Evolutionary conservation across 2,329 filamentous ascomycete genomes (phyloP).

Genomic region (Aspergillus awamori): DNA sequence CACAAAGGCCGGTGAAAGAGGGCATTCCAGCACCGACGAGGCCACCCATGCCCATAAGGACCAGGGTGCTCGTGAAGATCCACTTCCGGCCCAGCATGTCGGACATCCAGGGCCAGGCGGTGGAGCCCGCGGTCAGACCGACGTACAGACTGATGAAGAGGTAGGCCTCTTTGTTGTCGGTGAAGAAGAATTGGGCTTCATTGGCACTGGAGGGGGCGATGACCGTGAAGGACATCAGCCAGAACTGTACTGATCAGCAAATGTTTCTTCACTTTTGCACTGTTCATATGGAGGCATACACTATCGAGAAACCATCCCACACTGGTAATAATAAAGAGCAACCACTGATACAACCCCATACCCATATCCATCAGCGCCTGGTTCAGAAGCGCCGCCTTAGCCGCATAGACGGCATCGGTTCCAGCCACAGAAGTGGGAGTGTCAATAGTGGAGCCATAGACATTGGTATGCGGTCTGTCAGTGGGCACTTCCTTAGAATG

Average conservation of each 20-base stretch:
- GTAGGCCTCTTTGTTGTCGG: constrained; percentile 19
- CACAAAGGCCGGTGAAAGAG: constrained; percentile 29
- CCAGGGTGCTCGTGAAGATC: constrained; percentile 25
- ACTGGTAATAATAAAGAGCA: constrained; percentile 23
- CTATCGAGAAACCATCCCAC: constrained; percentile 28
- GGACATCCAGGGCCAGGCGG: constrained; percentile 25
- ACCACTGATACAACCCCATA: constrained; percentile 27
- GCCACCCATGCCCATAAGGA: constrained; percentile 24
- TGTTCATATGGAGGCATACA: constrained; percentile 13
- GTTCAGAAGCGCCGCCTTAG: constrained; percentile 21
- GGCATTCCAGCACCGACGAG: constrained; percentile 27
- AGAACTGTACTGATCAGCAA: constrained; percentile 17
- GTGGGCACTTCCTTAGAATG: neutral
- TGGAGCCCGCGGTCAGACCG: constrained; percentile 19
- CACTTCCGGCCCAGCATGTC: constrained; percentile 23
- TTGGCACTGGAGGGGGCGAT: constrained; percentile 23
- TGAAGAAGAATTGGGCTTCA: constrained; percentile 25
- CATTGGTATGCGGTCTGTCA: constrained; percentile 3
- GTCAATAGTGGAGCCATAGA: constrained; percentile 6
- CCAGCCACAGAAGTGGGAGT: neutral
- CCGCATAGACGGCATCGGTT: constrained; percentile 7
- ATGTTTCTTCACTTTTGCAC: neutral
- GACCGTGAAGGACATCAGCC: constrained; percentile 23
- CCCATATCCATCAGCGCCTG: constrained; percentile 25
- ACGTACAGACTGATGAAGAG: constrained; percentile 22